Evolutionary conservation across 208 protist genomes (phyloP).

Genomic region (Porcisia hertigi): DNA sequence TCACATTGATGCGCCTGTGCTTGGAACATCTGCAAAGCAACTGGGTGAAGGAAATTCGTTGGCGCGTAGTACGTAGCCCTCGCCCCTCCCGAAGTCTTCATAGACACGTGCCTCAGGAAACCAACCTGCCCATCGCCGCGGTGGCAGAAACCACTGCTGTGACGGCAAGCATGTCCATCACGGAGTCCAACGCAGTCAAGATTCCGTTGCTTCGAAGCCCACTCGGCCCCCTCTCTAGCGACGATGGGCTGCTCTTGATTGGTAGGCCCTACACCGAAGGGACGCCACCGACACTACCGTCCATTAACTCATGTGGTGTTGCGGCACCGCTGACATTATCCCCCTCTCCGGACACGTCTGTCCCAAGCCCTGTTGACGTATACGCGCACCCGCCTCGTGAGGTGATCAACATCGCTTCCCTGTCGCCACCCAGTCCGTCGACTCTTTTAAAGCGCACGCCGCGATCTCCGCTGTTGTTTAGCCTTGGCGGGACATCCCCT

Average conservation of each 20-base stretch:
- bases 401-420: not conserved
- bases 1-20: constrained; percentile 1
- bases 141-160: too few species aligned
- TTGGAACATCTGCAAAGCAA: constrained; percentile 8
- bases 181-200: too few species aligned
- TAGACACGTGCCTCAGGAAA: too few species aligned
- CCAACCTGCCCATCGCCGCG: too few species aligned
- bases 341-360: not conserved
- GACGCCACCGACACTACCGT: too few species aligned
- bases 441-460: not conserved
- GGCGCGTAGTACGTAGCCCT: not conserved
- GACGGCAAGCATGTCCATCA: too few species aligned
- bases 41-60: constrained; percentile 8
- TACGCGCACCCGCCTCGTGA: not conserved
- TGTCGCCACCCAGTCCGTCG: not conserved
- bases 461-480: not conserved
- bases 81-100: not conserved
- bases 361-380: not conserved
- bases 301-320: too few species aligned
- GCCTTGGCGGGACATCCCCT: not conserved
- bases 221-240: too few species aligned
- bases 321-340: too few species aligned
- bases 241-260: too few species aligned
- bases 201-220: too few species aligned
- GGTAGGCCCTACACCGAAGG: too few species aligned